These are phyloP conservation scores for Chlamydomonas asymmetrica DNA, from an alignment of 139 green algal species.

Conservation along the genomic window DNA sequence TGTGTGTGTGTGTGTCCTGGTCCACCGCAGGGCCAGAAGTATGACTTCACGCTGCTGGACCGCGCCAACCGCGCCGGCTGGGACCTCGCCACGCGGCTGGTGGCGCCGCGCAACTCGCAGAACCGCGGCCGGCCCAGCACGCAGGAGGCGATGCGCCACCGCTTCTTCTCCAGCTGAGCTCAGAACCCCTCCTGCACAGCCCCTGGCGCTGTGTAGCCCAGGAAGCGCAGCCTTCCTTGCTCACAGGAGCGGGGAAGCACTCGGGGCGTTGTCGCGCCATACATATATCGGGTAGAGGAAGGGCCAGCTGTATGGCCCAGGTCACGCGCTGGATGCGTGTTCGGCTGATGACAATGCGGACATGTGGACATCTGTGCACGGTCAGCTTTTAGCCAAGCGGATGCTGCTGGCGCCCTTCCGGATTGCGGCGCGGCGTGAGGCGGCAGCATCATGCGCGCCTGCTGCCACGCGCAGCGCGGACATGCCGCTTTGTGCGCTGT, in stretches of 20 bases:
- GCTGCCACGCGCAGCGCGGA: no score
- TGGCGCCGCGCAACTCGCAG: conserved; percentile 56
- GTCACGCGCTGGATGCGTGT: not conserved
- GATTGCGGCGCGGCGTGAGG: no score
- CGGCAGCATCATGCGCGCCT: no score
- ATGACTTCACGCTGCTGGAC: conserved; percentile 83
- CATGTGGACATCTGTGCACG: no score
- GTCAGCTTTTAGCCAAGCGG: no score
- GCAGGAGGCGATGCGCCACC: conserved; percentile 68
- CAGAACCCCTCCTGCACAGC: conserved; percentile 21
- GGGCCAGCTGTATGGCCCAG: not conserved
- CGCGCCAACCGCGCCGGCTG: conserved; percentile 67
- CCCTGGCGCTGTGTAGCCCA: not conserved
- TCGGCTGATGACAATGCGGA: not conserved
- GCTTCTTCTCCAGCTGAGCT: conserved; percentile 70
- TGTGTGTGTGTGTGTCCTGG: no score
- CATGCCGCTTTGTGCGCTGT: no score
- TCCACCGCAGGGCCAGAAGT: conserved; percentile 20
- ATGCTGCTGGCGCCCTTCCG: no score
- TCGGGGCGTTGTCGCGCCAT: no score
- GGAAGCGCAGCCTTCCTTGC: not conserved
- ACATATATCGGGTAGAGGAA: no score
- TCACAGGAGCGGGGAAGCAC: not conserved
- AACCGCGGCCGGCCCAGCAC: conserved; percentile 75
- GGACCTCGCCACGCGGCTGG: conserved; percentile 79